Conservation (phyloP, 139 green algal genomes). For the Ettlia oleoabundans region DNA sequence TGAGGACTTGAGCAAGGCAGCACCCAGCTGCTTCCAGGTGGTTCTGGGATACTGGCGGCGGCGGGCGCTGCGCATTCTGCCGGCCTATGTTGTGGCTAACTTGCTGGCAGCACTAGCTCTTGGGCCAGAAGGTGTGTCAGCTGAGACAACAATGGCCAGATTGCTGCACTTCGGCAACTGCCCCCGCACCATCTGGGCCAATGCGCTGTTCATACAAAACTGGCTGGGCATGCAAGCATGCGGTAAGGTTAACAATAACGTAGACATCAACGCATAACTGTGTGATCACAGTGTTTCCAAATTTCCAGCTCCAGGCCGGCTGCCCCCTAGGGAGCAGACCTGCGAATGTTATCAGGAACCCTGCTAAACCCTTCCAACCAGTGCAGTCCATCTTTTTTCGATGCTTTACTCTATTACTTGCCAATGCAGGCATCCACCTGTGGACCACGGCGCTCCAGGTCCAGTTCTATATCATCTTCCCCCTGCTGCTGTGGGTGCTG, state of each 20-base stretch:
- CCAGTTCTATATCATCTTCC: constrained; percentile 9
- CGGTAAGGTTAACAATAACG: too few species aligned
- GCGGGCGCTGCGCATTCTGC: neutral
- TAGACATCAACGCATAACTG: too few species aligned
- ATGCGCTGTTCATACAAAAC: constrained; percentile 14
- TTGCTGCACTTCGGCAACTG: neutral
- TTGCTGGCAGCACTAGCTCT: neutral
- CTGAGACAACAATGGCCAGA: neutral
- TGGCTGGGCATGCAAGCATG: neutral
- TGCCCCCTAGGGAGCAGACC: too few species aligned
- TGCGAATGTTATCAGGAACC: too few species aligned
- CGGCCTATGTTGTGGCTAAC: neutral
- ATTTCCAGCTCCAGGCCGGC: neutral
- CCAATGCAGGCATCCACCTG: neutral
- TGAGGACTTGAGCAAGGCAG: neutral
- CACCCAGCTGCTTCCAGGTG: constrained; percentile 1
- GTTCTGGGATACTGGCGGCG: constrained; percentile 9
- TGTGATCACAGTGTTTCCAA: too few species aligned
- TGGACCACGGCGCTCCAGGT: constrained; percentile 4
- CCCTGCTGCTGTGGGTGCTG: constrained; percentile 4
- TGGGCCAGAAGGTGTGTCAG: neutral
- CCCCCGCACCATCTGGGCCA: neutral
- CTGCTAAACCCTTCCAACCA: too few species aligned
- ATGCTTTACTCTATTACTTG: too few species aligned
- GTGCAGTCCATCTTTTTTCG: too few species aligned